These are phyloP conservation scores for Tuber melanosporum DNA, from an alignment of 495 filamentous ascomycete species.

Conservation along the genomic window DNA sequence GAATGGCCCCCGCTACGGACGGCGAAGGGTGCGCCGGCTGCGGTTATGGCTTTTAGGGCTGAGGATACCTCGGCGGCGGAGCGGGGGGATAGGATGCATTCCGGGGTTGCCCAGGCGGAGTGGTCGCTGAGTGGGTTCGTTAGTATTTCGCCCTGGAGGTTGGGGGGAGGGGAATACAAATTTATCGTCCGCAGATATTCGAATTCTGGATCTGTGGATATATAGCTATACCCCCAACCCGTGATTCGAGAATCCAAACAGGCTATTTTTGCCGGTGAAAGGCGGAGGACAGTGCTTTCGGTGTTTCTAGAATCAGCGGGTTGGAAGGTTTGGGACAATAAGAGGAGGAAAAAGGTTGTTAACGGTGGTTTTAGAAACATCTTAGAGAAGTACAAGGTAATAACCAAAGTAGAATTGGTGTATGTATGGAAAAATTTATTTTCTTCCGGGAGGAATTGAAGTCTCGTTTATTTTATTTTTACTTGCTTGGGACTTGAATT, in stretches of 20 bases:
- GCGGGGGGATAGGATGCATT: background rate
- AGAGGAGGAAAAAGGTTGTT: background rate
- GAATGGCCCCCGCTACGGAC: constrained; percentile 13
- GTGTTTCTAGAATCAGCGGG: background rate
- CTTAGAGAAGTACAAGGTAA: background rate
- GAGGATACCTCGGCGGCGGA: background rate
- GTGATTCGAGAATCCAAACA: background rate
- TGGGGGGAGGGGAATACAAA: background rate
- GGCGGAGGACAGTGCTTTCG: background rate
- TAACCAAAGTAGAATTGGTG: background rate
- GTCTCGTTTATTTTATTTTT: background rate
- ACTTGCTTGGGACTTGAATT: background rate
- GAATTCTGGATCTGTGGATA: background rate
- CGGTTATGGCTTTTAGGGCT: background rate
- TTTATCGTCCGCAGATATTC: background rate
- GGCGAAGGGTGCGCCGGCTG: constrained; percentile 5
- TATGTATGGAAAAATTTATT: background rate
- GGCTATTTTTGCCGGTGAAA: background rate
- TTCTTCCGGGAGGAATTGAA: background rate
- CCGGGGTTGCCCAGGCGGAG: background rate
- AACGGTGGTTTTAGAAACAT: background rate
- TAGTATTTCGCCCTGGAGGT: background rate
- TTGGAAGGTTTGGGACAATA: background rate
- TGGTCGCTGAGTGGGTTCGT: background rate
- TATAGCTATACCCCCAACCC: background rate